Evolutionary conservation across 73 alveolate species (phyloP), one percentile per base, ranked within the genome.

Genomic region (Tetrahymena malaccensis): DNA sequence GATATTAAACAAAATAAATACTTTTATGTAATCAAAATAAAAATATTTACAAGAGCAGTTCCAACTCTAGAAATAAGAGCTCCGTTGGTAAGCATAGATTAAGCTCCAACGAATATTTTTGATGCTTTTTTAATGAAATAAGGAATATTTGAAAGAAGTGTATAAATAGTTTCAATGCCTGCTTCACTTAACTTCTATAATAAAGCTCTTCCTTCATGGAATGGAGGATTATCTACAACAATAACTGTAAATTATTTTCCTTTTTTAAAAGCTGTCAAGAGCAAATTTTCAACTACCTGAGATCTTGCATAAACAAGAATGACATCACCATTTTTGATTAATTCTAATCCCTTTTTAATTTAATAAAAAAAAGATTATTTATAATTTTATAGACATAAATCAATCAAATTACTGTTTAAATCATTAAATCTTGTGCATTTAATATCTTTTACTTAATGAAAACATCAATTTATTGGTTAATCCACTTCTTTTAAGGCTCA

Each of bases 101-200:
- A 85, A 37, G 97, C 97, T 43, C 97, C 97, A 13, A 95, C 97
- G 33, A 95, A 89, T 31, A 95, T 95, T 95, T 95, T 95, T 44
- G 58, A 89, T 85, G 94, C 94, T 94, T 95, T 43, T 11, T 43
- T 55, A 34, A 85, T 94, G 43, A 95, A 56, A 43, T 95, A 95
- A 25, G 95, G 84, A 19, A 95, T 95, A 55, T 95, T 94, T 43
- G 97, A 95, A 31, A 95, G 85, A 33, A 89, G 84, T n/a, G 94
- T 35, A 33, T 95, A 44, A 85, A 85, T 84, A 34, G 94, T 55
- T 12, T 34, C 35, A 35, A 95, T 85, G 17, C 97, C 97, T 10
- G 93, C 85, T 34, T 85, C 84, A 33, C 50, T 34, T 57, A 95
- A 95, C 1, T 93, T 55, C 43, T 95, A 35, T 40, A 95, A 44